A percentile compares a stretch with the other conserved stretches of the same genome.
Conservation (phyloP, 1,284 basidiomycete genomes). For the Rhodotorula sp. region DNA sequence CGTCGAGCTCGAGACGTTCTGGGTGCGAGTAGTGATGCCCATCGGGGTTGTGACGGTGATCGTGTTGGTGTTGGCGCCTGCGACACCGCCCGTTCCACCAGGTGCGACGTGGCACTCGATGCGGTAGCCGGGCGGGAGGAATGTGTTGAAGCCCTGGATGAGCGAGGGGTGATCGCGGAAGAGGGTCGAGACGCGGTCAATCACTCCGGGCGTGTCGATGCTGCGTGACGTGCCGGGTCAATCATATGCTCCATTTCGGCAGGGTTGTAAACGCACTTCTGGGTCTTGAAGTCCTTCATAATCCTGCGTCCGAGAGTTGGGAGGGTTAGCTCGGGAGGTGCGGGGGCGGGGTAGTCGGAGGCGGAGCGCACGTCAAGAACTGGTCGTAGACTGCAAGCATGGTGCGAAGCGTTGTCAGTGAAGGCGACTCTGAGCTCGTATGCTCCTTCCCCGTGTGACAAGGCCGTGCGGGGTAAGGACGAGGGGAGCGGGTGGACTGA, state of each 20-base stretch:
- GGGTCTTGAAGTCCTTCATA: slow-evolving; percentile 90
- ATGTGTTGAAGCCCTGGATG: slow-evolving; percentile 99
- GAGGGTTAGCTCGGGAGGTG: not conserved
- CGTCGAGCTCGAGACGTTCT: slow-evolving; percentile 34
- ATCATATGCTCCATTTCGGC: not conserved
- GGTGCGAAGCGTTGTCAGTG: not conserved
- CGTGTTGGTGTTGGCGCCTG: slow-evolving; percentile 33
- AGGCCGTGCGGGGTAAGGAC: not conserved
- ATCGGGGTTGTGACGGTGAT: slow-evolving; percentile 95
- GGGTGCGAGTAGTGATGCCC: slow-evolving; percentile 70
- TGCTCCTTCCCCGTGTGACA: too few relatives aligned
- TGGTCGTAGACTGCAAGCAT: slow-evolving; percentile 53
- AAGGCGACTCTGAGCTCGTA: not conserved
- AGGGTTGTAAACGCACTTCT: slow-evolving; percentile 66
- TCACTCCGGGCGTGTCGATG: slow-evolving; percentile 98
- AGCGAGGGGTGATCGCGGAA: slow-evolving; percentile 92
- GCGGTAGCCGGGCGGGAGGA: slow-evolving; percentile 92
- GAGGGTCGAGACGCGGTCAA: slow-evolving; percentile 90
- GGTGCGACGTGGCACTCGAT: slow-evolving; percentile 75
- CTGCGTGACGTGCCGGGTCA: slow-evolving; percentile 55
- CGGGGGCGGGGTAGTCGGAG: slow-evolving; percentile 37
- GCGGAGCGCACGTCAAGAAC: slow-evolving; percentile 73
- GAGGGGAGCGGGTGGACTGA: slow-evolving; percentile 5
- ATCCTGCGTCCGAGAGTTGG: slow-evolving; percentile 17
- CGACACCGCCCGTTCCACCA: not conserved